A percentile compares a stretch with the other conserved stretches of the same genome.
Evolutionary conservation across 139 green algal species (phyloP).

Genomic region (Micractinium conductrix): DNA sequence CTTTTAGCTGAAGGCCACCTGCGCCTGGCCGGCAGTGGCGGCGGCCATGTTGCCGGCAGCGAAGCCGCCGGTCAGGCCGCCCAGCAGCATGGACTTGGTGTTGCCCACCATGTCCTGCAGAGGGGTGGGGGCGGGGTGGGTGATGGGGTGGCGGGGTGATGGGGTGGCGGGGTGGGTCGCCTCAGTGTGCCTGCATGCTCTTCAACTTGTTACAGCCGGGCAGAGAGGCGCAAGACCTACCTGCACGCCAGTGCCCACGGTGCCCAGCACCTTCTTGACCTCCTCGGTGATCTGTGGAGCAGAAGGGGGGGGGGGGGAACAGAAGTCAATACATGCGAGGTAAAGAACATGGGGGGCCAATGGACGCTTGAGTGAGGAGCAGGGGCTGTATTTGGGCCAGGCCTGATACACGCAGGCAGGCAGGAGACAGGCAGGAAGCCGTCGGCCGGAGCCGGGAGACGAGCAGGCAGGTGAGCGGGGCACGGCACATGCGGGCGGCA

Average conservation of each 20-base stretch:
- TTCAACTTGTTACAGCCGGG: too few relatives aligned
- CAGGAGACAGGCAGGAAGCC: not conserved
- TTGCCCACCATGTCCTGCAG: not conserved
- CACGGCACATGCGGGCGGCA: not conserved
- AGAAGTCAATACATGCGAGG: too few relatives aligned
- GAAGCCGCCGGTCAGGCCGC: not conserved
- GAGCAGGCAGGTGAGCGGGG: not conserved
- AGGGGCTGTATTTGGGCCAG: too few relatives aligned
- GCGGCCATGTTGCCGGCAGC: not conserved
- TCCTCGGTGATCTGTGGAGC: conserved; percentile 23
- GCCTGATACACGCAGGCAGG: too few relatives aligned
- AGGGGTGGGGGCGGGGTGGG: too few relatives aligned
- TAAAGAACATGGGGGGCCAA: too few relatives aligned
- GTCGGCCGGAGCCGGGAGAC: too few relatives aligned
- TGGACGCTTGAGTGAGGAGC: too few relatives aligned
- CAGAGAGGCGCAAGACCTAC: too few relatives aligned
- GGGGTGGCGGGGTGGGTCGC: too few relatives aligned
- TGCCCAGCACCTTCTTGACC: conserved; percentile 32
- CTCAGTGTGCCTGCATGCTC: too few relatives aligned
- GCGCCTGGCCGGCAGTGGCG: not conserved
- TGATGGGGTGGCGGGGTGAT: too few relatives aligned
- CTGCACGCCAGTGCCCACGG: conserved; percentile 15
- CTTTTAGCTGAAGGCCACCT: not conserved
- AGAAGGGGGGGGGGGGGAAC: not conserved
- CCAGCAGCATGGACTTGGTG: not conserved